phyloP scores from a whole-genome alignment of 202 grass and related monocot species.

The Bolboschoenoplectus hybrid region DNA sequence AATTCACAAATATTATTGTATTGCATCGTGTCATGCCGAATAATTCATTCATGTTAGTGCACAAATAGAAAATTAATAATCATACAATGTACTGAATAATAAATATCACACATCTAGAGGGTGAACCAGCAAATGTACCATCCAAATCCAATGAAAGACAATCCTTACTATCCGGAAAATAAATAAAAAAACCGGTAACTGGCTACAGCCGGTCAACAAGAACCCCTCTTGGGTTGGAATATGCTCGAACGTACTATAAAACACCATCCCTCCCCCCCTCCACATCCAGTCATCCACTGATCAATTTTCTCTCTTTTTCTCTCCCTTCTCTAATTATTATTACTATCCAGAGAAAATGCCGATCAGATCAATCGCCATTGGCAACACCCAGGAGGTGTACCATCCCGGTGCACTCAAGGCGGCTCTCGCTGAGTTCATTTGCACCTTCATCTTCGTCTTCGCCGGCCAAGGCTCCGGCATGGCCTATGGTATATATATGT shows the following conservation, averaged over 20 bases:
- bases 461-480: slow-evolving; percentile 92
- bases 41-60: too few species aligned
- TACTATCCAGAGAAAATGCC: slow-evolving; percentile 54
- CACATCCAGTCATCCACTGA: slow-evolving; percentile 25
- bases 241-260: slow-evolving; percentile 40
- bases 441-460: slow-evolving; percentile 98
- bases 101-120: neutral
- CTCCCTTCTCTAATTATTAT: neutral
- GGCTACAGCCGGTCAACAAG: slow-evolving; percentile 24
- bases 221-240: neutral
- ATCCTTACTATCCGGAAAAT: slow-evolving; percentile 3
- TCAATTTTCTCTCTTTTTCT: slow-evolving; percentile 17
- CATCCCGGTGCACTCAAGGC: slow-evolving; percentile 81
- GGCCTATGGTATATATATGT: slow-evolving; percentile 64
- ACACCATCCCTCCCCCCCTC: neutral
- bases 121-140: slow-evolving; percentile 4
- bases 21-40: too few species aligned
- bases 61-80: neutral
- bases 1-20: too few species aligned
- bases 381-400: slow-evolving; percentile 58
- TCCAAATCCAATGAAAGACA: slow-evolving; percentile 15
- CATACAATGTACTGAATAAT: neutral
- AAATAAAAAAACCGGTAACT: neutral
- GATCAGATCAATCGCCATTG: slow-evolving; percentile 68
- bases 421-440: slow-evolving; percentile 91